Conservation (phyloP, 129 eudicot genomes). For the Escallonia rubra region DNA sequence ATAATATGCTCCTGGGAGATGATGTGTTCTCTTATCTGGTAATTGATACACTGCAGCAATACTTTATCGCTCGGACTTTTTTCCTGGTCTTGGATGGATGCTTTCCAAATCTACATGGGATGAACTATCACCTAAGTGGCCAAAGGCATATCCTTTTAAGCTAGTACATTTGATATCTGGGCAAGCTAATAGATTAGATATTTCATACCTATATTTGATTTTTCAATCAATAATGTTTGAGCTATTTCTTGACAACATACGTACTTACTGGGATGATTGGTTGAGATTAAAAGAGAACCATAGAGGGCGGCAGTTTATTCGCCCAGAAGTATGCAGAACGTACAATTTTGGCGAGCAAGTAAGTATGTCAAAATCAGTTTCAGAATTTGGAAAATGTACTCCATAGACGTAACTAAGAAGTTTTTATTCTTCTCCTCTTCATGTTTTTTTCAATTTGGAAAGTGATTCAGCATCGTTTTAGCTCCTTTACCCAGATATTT, state of each 20-base stretch:
- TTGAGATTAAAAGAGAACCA: slow-evolving; percentile 85
- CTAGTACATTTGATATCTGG: slow-evolving; percentile 7
- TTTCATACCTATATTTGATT: not conserved
- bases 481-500: too few relatives aligned
- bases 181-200: not conserved
- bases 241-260: slow-evolving; percentile 51
- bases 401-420: not conserved
- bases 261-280: slow-evolving; percentile 99
- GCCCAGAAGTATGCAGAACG: slow-evolving; percentile 98
- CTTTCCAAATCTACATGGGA: slow-evolving; percentile 82
- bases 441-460: too few relatives aligned
- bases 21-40: not conserved
- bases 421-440: not conserved
- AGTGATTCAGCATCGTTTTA: too few relatives aligned
- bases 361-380: slow-evolving; percentile 27
- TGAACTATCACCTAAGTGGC: slow-evolving; percentile 99
- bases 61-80: slow-evolving; percentile 92
- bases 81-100: slow-evolving; percentile 99
- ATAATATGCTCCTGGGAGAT: too few relatives aligned
- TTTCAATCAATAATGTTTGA: slow-evolving; percentile 4
- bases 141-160: slow-evolving; percentile 94
- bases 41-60: slow-evolving; percentile 47
- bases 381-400: not conserved
- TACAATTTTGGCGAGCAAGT: slow-evolving; percentile 99
- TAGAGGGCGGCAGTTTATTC: slow-evolving; percentile 77